Conservation (phyloP, 164 flowering plant species). For the Taxillus chinensis region DNA sequence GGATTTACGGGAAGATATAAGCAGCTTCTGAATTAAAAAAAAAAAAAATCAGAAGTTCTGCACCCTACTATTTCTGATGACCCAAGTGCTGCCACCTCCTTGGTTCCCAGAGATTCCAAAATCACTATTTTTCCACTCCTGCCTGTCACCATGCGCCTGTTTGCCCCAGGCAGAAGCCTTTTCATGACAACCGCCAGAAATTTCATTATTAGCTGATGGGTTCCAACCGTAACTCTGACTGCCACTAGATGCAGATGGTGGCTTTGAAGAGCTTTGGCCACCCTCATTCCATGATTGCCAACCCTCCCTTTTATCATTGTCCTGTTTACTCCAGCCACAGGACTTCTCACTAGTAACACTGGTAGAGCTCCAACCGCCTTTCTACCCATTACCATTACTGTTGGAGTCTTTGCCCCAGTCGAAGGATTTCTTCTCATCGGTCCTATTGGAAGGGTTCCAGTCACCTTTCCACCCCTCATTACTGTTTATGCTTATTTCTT, state of each 20-base stretch:
- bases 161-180: slow-evolving; percentile 15
- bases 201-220: not conserved
- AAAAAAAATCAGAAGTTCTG: too few relatives aligned
- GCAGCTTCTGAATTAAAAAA: too few relatives aligned
- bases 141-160: slow-evolving; percentile 7
- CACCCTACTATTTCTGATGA: too few relatives aligned
- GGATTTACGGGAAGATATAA: too few relatives aligned
- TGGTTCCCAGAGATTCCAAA: slow-evolving; percentile 13
- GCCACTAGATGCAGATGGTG: slow-evolving; percentile 4
- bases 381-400: too few relatives aligned
- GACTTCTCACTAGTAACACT: too few relatives aligned
- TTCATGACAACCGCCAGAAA: slow-evolving; percentile 10
- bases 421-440: too few relatives aligned
- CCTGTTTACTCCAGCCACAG: slow-evolving; percentile 21
- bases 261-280: slow-evolving; percentile 4
- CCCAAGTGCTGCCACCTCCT: slow-evolving; percentile 12
- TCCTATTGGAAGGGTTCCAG: too few relatives aligned
- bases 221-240: slow-evolving; percentile 5
- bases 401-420: too few relatives aligned
- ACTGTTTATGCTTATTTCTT: too few relatives aligned
- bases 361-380: too few relatives aligned
- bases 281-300: slow-evolving; percentile 22
- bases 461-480: too few relatives aligned
- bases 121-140: slow-evolving; percentile 14
- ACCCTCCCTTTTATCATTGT: slow-evolving; percentile 7